Evolutionary conservation across 2,329 filamentous ascomycete species (phyloP), one percentile per base, ranked within the genome.

Genomic region (Laburnicola sp.): DNA sequence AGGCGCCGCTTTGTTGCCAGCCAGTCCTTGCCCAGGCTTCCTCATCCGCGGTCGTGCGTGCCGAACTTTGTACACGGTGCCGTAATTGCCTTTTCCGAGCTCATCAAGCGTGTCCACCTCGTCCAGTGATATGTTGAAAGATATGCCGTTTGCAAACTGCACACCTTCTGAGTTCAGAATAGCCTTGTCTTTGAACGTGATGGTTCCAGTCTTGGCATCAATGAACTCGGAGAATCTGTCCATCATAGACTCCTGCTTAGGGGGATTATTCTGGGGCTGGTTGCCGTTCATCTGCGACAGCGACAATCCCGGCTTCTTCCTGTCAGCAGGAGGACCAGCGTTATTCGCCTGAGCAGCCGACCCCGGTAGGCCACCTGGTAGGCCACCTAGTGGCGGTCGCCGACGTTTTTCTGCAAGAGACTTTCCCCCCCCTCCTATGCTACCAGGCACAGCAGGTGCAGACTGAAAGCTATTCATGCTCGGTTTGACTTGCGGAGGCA

Each of bases 11-110:
- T 84, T 81, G 66, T 84, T 85, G 21, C 84, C 84, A 41, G 81
- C 78, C 49, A 86, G 62, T 26, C 84, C 84, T 60, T 82, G 75
- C 2, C 84, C 84, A 6, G 80, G 80, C 66, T 79, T 80, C 47
- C 84, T 78, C 70, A 86, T 80, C 40, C 80, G 79, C 6, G 84
- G 84, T 65, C 91, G 86, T 50, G 88, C 85, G 75, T 99, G 94
- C 63, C 87, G 85, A 50, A 97, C 94, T 73, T 94, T 97, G 81
- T 96, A 97, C 3, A 99, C 94, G 1, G 93, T 97, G 53, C 94
- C 94, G 65, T 99, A 99, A 71, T 99, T 99, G 35, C 94, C 94
- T 74, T 97, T 99, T 40, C 94, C 94, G 9, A 99, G 78, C 76
- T 99, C 94, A 55, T 93, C 91, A 51, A 97, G 71, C 1, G 90